A percentile compares a stretch with the other conserved stretches of the same genome.
Conservation (phyloP, 2,329 filamentous ascomycete genomes). For the Cryphonectria japonica region DNA sequence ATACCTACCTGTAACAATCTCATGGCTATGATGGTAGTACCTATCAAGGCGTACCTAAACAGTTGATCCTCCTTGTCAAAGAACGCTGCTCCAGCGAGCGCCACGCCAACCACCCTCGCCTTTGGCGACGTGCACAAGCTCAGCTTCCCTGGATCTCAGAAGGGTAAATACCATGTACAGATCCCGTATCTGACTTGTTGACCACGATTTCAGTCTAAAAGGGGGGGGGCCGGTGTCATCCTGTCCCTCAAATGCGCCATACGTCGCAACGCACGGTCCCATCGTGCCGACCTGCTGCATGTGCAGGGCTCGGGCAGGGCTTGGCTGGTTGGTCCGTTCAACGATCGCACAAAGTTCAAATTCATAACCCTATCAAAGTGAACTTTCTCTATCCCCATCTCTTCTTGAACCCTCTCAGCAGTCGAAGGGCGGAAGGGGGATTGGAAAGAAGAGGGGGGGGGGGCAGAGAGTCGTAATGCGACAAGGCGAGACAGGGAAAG, state of each 20-base stretch:
- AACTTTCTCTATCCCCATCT: constrained; percentile 2
- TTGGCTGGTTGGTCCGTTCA: neutral
- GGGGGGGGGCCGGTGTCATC: constrained; percentile 16
- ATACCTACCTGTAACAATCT: neutral
- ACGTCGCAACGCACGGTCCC: constrained; percentile 11
- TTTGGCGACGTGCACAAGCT: constrained; percentile 26
- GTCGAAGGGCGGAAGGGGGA: neutral
- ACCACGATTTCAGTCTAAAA: constrained; percentile 9
- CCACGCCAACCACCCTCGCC: constrained; percentile 9
- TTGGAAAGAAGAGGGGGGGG: neutral
- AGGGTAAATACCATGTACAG: neutral
- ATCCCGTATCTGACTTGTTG: constrained; percentile 1
- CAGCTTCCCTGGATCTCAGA: constrained; percentile 15
- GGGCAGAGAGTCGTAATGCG: constrained; percentile 11
- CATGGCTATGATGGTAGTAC: neutral
- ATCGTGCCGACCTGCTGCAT: neutral
- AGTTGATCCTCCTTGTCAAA: neutral
- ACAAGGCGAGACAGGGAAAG: constrained; percentile 20
- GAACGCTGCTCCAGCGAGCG: neutral
- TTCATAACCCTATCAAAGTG: constrained; percentile 6
- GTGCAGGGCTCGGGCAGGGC: neutral
- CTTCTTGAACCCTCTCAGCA: neutral
- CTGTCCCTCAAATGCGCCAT: constrained; percentile 5
- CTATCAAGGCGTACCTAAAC: neutral
- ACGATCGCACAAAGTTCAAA: constrained; percentile 5